Evolutionary conservation across 306 rosid species (phyloP), one percentile per base, ranked within the genome.

Genomic region (Prunus padus): DNA sequence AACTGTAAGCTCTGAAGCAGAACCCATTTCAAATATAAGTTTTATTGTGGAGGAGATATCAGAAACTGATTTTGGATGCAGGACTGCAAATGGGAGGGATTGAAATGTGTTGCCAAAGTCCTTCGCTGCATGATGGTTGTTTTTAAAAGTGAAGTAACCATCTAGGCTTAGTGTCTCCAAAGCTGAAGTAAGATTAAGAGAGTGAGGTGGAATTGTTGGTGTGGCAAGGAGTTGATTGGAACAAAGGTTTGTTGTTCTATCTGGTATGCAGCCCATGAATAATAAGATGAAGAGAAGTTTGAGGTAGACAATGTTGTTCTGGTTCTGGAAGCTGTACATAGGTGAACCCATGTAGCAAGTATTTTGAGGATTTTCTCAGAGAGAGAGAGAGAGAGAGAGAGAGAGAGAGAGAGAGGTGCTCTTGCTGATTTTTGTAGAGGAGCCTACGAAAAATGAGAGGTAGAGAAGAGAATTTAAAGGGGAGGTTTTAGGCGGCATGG

Each of bases 71-170:
- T 85, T 87, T 13, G 98, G 99, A 79, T 90, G 79, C 5, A 95
- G 81, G 31, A 96, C 90, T 68, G 98, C 99, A 19, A 86, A 79
- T 37, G 98, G 99, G 67, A 84, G 88, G 52, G 76, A 88, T 57
- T 90, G 93, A 77, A 77, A 69, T 42, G 76, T 88, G 82, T 88
- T 90, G 66, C 99, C 99, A 71, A 96, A 96, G 83, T 96, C 99
- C 46, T 71, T 85, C 45, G 97, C 92, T 76, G 89, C 89, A 44
- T 75, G 47, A 4, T 75, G 88, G 80, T 87, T 91, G 81, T 88
- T 61, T 25, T 80, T 75, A 47, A 87, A 75, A 79, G 89, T 89
- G n/a, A 92, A 83, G 81, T 76, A 19, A 12, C 99, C 99, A 42
- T 92, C 97, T 8, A 96, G 80, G 71, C 81, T 20, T 5, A 87